Evolutionary conservation across 805 yeast genomes (phyloP).

Genomic region (Saccharomycopsis fermentans): DNA sequence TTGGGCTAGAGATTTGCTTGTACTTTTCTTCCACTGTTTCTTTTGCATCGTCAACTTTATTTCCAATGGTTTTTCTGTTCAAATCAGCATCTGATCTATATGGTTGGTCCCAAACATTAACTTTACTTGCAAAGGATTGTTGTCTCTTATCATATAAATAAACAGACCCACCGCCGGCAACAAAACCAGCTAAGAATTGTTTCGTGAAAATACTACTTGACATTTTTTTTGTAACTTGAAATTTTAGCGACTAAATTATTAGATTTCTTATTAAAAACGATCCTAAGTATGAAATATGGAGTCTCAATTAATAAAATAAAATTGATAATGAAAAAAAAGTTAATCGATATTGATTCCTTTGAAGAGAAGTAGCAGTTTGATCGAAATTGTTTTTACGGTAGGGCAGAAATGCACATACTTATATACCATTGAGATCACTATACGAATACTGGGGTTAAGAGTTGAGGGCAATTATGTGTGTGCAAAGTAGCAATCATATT

Average conservation of each 20-base stretch:
- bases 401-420: too few species aligned
- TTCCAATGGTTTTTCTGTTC: conserved; percentile 67
- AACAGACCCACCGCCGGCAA: conserved; percentile 13
- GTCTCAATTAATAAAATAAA: too few species aligned
- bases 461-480: not conserved
- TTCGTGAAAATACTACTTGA: conserved; percentile 9
- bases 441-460: not conserved
- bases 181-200: conserved; percentile 14
- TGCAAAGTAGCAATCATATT: not conserved
- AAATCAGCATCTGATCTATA: conserved; percentile 75
- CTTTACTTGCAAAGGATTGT: not conserved
- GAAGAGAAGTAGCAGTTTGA: too few species aligned
- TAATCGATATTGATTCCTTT: too few species aligned
- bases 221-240: conserved; percentile 5
- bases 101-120: conserved; percentile 5
- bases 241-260: not conserved
- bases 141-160: conserved; percentile 10
- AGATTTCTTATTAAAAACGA: not conserved
- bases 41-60: conserved; percentile 1
- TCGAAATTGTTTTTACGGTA: too few species aligned
- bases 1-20: not conserved
- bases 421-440: not conserved
- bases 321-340: too few species aligned
- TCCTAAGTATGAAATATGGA: too few species aligned
- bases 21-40: conserved; percentile 30